These are phyloP conservation scores for Protomyces inouyei DNA, from an alignment of 1,139 yeast genomes.

Conservation along the genomic window DNA sequence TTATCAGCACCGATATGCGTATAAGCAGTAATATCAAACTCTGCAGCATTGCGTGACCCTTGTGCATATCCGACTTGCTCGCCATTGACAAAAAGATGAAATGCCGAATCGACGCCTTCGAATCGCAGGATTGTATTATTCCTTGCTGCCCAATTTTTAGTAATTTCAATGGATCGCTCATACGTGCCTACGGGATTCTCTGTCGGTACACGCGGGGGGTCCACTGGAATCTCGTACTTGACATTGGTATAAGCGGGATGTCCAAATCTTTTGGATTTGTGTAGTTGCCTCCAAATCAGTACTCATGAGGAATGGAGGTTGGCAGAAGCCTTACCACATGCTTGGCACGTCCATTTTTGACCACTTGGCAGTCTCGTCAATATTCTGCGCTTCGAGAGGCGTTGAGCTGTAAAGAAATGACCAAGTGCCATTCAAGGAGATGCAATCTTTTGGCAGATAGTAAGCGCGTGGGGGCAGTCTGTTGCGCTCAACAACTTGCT, in stretches of 20 bases:
- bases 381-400: constrained; percentile 36
- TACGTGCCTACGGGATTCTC: constrained; percentile 42
- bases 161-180: constrained; percentile 35
- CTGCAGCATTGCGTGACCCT: constrained; percentile 41
- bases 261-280: constrained; percentile 39
- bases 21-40: constrained; percentile 37
- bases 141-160: constrained; percentile 29
- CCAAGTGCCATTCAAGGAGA: constrained; percentile 40
- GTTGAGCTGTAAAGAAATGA: constrained; percentile 36
- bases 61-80: constrained; percentile 39
- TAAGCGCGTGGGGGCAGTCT: constrained; percentile 36
- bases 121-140: constrained; percentile 36
- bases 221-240: constrained; percentile 40
- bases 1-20: constrained; percentile 27
- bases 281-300: background rate
- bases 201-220: constrained; percentile 41
- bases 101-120: constrained; percentile 42
- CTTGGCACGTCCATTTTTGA: constrained; percentile 40
- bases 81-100: constrained; percentile 39
- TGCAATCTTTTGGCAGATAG: constrained; percentile 34
- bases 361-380: constrained; percentile 31
- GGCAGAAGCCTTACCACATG: constrained; percentile 38
- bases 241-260: constrained; percentile 41
- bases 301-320: background rate
- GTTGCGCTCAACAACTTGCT: constrained; percentile 33